These are phyloP conservation scores for Alloteropsis semialata DNA, from an alignment of 176 grass and related monocot species.

Conservation along the genomic window DNA sequence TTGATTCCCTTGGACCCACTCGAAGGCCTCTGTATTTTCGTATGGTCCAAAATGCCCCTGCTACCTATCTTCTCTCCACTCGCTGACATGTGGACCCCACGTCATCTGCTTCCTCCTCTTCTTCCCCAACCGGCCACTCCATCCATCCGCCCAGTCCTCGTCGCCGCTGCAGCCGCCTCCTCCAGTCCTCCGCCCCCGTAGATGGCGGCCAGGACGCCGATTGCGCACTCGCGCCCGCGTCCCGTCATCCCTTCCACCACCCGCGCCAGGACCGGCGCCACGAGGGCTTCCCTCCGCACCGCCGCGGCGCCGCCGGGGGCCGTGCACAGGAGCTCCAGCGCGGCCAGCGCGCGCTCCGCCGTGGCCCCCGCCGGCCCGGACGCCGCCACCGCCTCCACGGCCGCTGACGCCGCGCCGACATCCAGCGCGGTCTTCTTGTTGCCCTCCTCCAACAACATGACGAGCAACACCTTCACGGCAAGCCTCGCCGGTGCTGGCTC, in stretches of 20 bases:
- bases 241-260: constrained; percentile 67
- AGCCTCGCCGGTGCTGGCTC: constrained; percentile 53
- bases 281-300: constrained; percentile 49
- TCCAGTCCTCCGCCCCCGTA: constrained; percentile 31
- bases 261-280: constrained; percentile 43
- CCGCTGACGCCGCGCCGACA: constrained; percentile 57
- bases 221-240: constrained; percentile 71
- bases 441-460: constrained; percentile 48
- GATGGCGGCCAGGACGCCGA: constrained; percentile 79
- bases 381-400: constrained; percentile 61
- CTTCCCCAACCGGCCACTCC: no score
- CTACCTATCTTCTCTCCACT: no score
- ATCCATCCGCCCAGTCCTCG: background rate
- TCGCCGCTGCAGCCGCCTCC: background rate
- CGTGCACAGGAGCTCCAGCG: constrained; percentile 88
- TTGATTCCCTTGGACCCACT: no score
- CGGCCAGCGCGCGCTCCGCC: constrained; percentile 78
- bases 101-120: no score
- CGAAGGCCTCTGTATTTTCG: no score
- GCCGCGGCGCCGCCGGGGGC: constrained; percentile 46
- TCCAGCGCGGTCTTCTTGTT: constrained; percentile 62
- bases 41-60: no score
- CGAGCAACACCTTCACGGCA: constrained; percentile 63
- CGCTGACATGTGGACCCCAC: no score
- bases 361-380: constrained; percentile 70